These are phyloP conservation scores for Colletotrichum paranaense DNA, from an alignment of 2,329 filamentous ascomycete genomes.

Conservation along the genomic window DNA sequence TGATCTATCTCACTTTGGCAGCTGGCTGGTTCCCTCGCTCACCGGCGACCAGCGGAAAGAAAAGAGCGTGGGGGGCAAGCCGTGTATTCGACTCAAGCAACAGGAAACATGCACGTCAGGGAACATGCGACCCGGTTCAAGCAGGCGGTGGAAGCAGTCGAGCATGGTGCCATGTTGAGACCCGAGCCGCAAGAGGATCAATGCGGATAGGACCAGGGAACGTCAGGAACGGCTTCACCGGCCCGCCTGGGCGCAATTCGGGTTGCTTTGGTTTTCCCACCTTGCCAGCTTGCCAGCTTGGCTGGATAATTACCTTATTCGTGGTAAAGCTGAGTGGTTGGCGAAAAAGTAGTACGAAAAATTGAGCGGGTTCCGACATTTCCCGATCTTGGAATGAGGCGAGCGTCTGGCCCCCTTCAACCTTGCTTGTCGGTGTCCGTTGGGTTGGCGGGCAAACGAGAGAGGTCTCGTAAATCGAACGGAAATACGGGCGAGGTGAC, in stretches of 20 bases:
- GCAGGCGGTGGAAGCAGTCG: constrained; percentile 29
- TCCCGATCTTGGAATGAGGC: constrained; percentile 26
- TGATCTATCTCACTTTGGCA: background rate
- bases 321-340: background rate
- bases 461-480: constrained; percentile 30
- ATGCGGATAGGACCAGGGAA: constrained; percentile 26
- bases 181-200: constrained; percentile 28
- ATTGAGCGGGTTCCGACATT: constrained; percentile 13
- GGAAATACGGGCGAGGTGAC: constrained; percentile 27
- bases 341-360: background rate
- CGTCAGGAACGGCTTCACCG: constrained; percentile 25
- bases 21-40: background rate
- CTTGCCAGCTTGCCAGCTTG: background rate
- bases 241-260: constrained; percentile 13
- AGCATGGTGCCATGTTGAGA: constrained; percentile 30
- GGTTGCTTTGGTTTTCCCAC: background rate
- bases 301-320: too few relatives aligned
- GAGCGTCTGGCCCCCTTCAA: background rate
- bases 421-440: background rate
- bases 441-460: constrained; percentile 1
- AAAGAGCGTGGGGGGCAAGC: constrained; percentile 4
- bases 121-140: constrained; percentile 17
- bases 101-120: constrained; percentile 20
- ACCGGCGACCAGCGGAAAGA: constrained; percentile 22
- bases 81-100: background rate